Percentiles rank a stretch among this genome's conserved stretches.
Conservation (phyloP, 106 monocot species). For the Dendrobium huoshanense region DNA sequence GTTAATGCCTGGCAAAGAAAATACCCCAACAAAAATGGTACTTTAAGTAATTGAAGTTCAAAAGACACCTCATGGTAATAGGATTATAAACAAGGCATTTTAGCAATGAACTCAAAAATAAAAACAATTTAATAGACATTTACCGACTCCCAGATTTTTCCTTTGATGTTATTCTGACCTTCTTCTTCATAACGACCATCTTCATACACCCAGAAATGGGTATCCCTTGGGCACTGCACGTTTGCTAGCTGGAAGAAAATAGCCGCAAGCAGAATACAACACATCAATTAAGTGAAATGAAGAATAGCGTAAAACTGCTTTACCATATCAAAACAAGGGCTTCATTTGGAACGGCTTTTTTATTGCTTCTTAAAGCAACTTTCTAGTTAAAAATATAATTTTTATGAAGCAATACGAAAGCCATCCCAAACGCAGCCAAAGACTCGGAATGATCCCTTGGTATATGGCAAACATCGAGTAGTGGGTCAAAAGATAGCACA, state of each 20-base stretch:
- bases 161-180: conserved; percentile 90
- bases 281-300: background rate
- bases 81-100: background rate
- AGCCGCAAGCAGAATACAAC: background rate
- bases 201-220: conserved; percentile 97
- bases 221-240: conserved; percentile 87
- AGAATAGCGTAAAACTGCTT: background rate
- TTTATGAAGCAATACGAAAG: no score
- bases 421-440: background rate
- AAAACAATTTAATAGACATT: background rate
- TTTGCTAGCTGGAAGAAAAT: conserved; percentile 54
- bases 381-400: no score
- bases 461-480: background rate
- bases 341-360: no score
- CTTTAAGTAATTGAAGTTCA: background rate
- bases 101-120: background rate
- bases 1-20: conserved; percentile 50
- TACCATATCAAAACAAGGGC: background rate
- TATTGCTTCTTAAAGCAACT: no score
- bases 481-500: background rate
- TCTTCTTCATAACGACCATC: conserved; percentile 93
- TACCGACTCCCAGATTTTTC: conserved; percentile 91
- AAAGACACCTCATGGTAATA: background rate
- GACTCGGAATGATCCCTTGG: background rate
- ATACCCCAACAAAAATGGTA: conserved; percentile 1